Evolutionary conservation across 2,329 filamentous ascomycete species (phyloP).

Genomic region (Hypoxylon sp.): DNA sequence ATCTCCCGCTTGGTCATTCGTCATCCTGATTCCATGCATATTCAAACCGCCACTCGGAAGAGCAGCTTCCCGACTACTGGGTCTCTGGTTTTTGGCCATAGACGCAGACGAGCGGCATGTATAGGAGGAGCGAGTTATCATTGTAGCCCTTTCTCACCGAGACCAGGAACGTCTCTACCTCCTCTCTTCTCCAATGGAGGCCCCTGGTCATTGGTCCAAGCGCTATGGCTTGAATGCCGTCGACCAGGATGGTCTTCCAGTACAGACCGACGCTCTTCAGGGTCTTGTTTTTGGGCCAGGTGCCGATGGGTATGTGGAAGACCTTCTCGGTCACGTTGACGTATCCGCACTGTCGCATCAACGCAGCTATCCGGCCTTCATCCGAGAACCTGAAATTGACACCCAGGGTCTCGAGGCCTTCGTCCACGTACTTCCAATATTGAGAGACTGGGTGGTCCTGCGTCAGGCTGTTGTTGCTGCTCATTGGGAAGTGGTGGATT

Average conservation of each 20-base stretch:
- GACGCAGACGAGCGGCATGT: slow-evolving; percentile 65
- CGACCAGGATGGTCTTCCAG: slow-evolving; percentile 59
- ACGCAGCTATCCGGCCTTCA: slow-evolving; percentile 51
- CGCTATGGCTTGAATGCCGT: slow-evolving; percentile 61
- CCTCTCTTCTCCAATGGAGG: slow-evolving; percentile 56
- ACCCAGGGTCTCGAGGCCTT: slow-evolving; percentile 55
- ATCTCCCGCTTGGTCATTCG: neutral
- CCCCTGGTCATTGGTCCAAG: slow-evolving; percentile 61
- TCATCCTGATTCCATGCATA: slow-evolving; percentile 11
- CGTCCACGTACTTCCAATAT: slow-evolving; percentile 57
- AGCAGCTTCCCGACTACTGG: slow-evolving; percentile 1
- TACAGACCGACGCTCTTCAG: slow-evolving; percentile 62
- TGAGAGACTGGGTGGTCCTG: slow-evolving; percentile 53
- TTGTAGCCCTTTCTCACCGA: slow-evolving; percentile 59
- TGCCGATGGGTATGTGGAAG: slow-evolving; percentile 63
- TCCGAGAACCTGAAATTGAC: slow-evolving; percentile 57
- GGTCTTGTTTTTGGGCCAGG: slow-evolving; percentile 61
- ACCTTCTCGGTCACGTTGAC: slow-evolving; percentile 59
- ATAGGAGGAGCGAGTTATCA: slow-evolving; percentile 56
- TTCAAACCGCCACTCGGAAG: slow-evolving; percentile 3
- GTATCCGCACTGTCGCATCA: slow-evolving; percentile 61
- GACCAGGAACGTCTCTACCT: slow-evolving; percentile 59
- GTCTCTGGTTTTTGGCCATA: slow-evolving; percentile 60
- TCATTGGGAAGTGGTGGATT: slow-evolving; percentile 59
- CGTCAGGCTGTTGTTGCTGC: slow-evolving; percentile 52